These are phyloP conservation scores for Candida endomychidarum DNA, from an alignment of 805 yeast species.

Conservation along the genomic window DNA sequence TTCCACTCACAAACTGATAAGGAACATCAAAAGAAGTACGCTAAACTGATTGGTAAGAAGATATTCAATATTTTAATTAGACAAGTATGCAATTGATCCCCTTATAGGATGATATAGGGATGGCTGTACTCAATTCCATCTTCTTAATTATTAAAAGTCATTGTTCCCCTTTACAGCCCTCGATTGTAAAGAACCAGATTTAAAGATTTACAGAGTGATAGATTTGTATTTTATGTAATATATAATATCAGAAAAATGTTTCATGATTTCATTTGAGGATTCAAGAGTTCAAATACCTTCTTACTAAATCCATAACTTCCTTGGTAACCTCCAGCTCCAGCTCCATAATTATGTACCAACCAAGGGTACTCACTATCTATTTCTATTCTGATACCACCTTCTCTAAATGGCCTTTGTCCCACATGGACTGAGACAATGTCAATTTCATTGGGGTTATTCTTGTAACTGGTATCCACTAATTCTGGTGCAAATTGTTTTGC, in stretches of 20 bases:
- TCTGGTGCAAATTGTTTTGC: conserved; percentile 46
- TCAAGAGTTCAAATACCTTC: background rate
- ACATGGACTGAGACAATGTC: conserved; percentile 34
- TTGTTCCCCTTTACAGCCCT: too few species aligned
- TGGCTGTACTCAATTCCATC: too few species aligned
- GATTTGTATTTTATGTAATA: conserved; percentile 3
- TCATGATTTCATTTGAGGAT: background rate
- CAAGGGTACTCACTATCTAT: conserved; percentile 25
- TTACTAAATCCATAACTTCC: conserved; percentile 63
- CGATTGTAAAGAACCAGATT: too few species aligned
- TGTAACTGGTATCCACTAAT: conserved; percentile 27
- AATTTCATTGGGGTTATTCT: conserved; percentile 26
- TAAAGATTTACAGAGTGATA: too few species aligned
- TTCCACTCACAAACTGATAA: conserved; percentile 25
- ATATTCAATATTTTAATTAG: conserved; percentile 22
- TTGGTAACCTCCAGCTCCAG: conserved; percentile 79
- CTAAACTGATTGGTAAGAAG: conserved; percentile 25
- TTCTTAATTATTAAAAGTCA: too few species aligned
- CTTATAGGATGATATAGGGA: too few species aligned
- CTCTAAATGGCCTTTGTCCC: conserved; percentile 41
- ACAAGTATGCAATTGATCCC: conserved; percentile 10
- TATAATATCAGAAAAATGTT: background rate
- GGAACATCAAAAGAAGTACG: conserved; percentile 38
- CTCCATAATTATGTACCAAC: conserved; percentile 67
- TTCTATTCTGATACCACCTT: conserved; percentile 36